Evolutionary conservation across 495 filamentous ascomycete species (phyloP).

Genomic region (Neurospora tetrasperma): DNA sequence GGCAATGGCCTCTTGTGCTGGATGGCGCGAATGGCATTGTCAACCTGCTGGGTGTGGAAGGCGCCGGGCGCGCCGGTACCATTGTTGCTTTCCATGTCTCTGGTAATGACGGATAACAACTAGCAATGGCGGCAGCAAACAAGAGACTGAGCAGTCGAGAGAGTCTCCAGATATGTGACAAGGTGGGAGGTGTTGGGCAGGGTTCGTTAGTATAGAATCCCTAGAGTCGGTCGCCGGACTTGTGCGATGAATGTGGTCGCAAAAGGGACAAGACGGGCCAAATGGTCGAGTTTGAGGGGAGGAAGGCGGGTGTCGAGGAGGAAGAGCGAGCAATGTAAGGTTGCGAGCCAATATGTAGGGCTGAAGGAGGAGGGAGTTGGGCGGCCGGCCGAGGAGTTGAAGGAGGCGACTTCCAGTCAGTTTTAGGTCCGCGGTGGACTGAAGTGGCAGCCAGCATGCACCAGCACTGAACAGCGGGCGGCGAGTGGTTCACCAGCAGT

Average conservation of each 20-base stretch:
- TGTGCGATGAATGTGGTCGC: background rate
- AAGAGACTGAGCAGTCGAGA: background rate
- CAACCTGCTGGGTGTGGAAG: constrained; percentile 38
- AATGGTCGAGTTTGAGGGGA: background rate
- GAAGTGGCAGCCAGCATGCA: background rate
- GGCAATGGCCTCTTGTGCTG: constrained; percentile 86
- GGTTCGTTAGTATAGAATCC: background rate
- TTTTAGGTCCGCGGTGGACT: background rate
- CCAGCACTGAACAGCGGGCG: background rate
- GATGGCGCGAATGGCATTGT: constrained; percentile 71
- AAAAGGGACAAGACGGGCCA: background rate
- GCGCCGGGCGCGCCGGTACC: constrained; percentile 21
- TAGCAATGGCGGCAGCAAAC: background rate
- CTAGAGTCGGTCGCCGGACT: background rate
- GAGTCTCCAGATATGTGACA: background rate
- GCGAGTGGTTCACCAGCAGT: background rate
- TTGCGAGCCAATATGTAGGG: constrained; percentile 10
- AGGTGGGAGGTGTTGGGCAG: background rate
- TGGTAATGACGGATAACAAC: background rate
- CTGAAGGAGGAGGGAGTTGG: constrained; percentile 17
- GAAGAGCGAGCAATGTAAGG: background rate
- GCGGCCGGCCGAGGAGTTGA: constrained; percentile 11
- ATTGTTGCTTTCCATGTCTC: constrained; percentile 29
- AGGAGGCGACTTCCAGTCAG: background rate
- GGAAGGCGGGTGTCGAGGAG: background rate